Evolutionary conservation across 2,329 filamentous ascomycete species (phyloP).

Genomic region (Fusarium tanahbumbuense): DNA sequence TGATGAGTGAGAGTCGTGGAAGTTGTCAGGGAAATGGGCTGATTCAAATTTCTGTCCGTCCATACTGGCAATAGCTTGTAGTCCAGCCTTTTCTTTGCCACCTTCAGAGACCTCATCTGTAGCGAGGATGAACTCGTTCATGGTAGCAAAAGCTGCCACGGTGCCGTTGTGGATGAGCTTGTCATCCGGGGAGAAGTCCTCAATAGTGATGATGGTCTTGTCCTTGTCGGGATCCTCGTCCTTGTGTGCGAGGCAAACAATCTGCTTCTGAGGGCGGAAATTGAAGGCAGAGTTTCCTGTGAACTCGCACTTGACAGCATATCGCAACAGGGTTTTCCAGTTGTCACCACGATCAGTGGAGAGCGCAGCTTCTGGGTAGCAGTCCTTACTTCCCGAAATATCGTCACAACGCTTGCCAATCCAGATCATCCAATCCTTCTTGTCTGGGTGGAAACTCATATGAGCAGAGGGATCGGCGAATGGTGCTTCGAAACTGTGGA

Average conservation of each 20-base stretch:
- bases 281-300: slow-evolving; percentile 73
- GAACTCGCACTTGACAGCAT: slow-evolving; percentile 87
- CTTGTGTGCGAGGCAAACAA: slow-evolving; percentile 67
- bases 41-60: slow-evolving; percentile 86
- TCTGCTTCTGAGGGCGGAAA: slow-evolving; percentile 64
- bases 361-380: slow-evolving; percentile 79
- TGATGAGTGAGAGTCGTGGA: slow-evolving; percentile 80
- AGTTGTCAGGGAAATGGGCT: slow-evolving; percentile 87
- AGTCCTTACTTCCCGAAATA: slow-evolving; percentile 63
- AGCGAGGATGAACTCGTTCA: slow-evolving; percentile 96
- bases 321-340: slow-evolving; percentile 81
- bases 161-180: slow-evolving; percentile 63
- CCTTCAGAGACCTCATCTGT: slow-evolving; percentile 73
- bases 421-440: slow-evolving; percentile 94
- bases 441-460: slow-evolving; percentile 84
- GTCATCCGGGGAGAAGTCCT: slow-evolving; percentile 79
- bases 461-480: slow-evolving; percentile 59
- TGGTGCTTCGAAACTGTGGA: slow-evolving; percentile 79
- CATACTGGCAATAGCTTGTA: slow-evolving; percentile 84
- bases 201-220: slow-evolving; percentile 78
- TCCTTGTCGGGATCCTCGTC: slow-evolving; percentile 71
- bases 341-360: slow-evolving; percentile 82
- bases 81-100: slow-evolving; percentile 64
- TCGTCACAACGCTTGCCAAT: slow-evolving; percentile 77
- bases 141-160: slow-evolving; percentile 88